Conservation (phyloP, 2,329 filamentous ascomycete species). For the Aspergillus arachidicola region DNA sequence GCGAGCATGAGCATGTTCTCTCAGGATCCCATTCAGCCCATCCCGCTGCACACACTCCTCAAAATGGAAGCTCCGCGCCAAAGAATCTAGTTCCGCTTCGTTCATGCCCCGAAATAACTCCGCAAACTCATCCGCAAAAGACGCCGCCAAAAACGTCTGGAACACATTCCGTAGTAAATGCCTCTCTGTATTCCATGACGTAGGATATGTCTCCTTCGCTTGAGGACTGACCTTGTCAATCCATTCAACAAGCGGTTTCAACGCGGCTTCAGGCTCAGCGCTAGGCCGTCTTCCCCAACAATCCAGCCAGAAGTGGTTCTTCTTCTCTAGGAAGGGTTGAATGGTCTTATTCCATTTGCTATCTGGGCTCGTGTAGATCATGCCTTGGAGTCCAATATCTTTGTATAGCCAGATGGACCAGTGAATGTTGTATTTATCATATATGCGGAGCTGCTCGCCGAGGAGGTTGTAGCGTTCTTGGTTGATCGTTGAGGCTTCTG, state of each 20-base stretch:
- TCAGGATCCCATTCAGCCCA: constrained; percentile 55
- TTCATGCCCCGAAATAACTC: constrained; percentile 56
- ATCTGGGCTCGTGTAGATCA: constrained; percentile 53
- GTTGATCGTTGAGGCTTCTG: constrained; percentile 44
- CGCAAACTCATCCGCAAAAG: constrained; percentile 58
- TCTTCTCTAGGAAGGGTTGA: constrained; percentile 58
- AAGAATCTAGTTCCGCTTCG: constrained; percentile 56
- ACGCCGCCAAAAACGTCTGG: constrained; percentile 55
- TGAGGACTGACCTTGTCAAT: constrained; percentile 48
- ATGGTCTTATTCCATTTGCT: constrained; percentile 56
- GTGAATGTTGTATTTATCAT: constrained; percentile 54
- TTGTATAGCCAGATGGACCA: constrained; percentile 67
- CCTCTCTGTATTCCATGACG: constrained; percentile 54
- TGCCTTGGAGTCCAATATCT: constrained; percentile 60
- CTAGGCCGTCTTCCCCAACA: constrained; percentile 54
- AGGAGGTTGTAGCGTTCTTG: constrained; percentile 50
- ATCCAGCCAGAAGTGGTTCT: constrained; percentile 56
- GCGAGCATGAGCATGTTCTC: constrained; percentile 41
- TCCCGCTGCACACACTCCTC: constrained; percentile 57
- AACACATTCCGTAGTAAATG: constrained; percentile 51
- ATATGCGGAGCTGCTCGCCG: constrained; percentile 53
- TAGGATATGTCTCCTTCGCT: constrained; percentile 49
- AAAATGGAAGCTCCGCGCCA: constrained; percentile 57
- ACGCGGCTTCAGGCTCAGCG: constrained; percentile 48
- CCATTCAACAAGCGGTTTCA: constrained; percentile 47